Evolutionary conservation across 345 rosid genomes (phyloP).

Genomic region (Passiflora organensis): DNA sequence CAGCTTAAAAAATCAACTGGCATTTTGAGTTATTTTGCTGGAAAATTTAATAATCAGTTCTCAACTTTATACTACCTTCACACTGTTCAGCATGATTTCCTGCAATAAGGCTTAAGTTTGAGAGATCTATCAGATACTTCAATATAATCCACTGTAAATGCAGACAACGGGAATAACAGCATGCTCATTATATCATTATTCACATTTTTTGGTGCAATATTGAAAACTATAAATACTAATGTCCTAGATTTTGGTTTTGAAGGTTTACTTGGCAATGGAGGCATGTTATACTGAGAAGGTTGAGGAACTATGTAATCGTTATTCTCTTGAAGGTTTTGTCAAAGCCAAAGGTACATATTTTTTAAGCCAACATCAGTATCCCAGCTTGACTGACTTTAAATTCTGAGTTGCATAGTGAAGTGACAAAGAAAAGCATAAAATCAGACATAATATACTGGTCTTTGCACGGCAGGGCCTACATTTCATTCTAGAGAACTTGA

Average conservation of each 20-base stretch:
- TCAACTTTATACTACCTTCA: too few relatives aligned
- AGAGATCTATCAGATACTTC: too few relatives aligned
- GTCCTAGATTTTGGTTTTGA: slow-evolving; percentile 1
- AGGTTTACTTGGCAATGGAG: slow-evolving; percentile 98
- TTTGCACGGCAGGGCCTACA: too few relatives aligned
- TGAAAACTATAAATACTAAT: slow-evolving; percentile 1
- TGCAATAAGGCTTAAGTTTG: too few relatives aligned
- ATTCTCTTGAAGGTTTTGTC: slow-evolving; percentile 71
- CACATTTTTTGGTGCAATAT: neutral
- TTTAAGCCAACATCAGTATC: neutral
- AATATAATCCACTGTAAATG: too few relatives aligned
- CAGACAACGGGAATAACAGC: neutral
- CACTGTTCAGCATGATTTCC: too few relatives aligned
- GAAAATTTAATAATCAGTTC: neutral
- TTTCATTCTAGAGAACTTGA: neutral
- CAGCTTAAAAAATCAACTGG: neutral
- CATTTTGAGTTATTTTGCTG: neutral
- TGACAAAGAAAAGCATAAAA: too few relatives aligned
- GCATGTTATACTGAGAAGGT: slow-evolving; percentile 95
- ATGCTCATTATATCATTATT: neutral
- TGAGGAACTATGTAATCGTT: slow-evolving; percentile 71
- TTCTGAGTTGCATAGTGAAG: neutral
- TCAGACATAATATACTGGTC: too few relatives aligned
- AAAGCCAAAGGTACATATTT: slow-evolving; percentile 39
- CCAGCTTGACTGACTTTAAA: slow-evolving; percentile 4